phyloP scores from a whole-genome alignment of 2,329 filamentous ascomycete species.

The Didymella exigua region DNA sequence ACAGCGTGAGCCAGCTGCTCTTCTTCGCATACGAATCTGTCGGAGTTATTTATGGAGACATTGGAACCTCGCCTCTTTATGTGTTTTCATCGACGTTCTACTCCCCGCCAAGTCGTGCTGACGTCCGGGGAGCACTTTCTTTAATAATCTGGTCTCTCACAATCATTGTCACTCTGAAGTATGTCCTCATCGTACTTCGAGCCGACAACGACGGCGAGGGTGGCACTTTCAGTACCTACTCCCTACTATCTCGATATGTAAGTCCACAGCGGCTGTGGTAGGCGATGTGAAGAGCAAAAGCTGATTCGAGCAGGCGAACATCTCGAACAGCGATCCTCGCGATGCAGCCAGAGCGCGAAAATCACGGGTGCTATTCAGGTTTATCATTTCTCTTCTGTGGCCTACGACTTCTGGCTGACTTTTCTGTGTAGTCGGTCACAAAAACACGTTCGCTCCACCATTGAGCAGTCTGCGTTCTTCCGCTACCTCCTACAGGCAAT shows the following conservation, averaged over 20 bases:
- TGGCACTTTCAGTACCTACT: conserved; percentile 71
- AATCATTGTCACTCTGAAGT: conserved; percentile 74
- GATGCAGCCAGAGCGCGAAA: conserved; percentile 59
- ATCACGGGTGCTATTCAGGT: conserved; percentile 6
- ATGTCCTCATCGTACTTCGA: conserved; percentile 67
- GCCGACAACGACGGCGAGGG: conserved; percentile 75
- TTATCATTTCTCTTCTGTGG: too few relatives aligned
- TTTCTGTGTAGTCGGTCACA: conserved; percentile 54
- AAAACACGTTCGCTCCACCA: conserved; percentile 59
- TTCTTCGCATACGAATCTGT: conserved; percentile 64
- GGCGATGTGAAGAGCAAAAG: not conserved
- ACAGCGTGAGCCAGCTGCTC: conserved; percentile 37
- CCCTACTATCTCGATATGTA: conserved; percentile 64
- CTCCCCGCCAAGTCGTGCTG: conserved; percentile 55
- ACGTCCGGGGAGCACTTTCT: conserved; percentile 69
- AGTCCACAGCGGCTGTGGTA: not conserved
- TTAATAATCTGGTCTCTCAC: conserved; percentile 73
- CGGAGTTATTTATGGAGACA: conserved; percentile 73
- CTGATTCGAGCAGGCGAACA: conserved; percentile 60
- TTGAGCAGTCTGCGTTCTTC: conserved; percentile 63
- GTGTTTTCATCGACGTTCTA: conserved; percentile 74
- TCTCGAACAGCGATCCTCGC: conserved; percentile 64
- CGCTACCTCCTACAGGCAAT: conserved; percentile 64
- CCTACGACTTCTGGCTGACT: conserved; percentile 57
- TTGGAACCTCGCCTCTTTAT: conserved; percentile 70